These are phyloP conservation scores for Acacia crassicarpa DNA, from an alignment of 306 rosid species.

Conservation along the genomic window DNA sequence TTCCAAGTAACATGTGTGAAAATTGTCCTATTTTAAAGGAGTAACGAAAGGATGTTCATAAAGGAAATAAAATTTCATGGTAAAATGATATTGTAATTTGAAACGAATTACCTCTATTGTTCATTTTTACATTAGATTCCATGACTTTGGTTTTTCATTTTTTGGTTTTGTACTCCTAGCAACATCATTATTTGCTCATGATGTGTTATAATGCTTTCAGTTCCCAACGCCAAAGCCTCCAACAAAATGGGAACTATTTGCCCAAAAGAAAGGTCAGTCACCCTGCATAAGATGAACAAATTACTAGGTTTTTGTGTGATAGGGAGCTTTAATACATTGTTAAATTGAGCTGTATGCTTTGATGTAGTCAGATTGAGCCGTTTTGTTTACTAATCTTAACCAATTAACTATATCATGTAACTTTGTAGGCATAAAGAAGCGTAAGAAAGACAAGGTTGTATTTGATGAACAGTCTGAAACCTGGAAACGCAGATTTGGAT, in stretches of 20 bases:
- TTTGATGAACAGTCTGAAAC: slow-evolving; percentile 70
- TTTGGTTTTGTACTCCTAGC: neutral
- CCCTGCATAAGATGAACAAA: neutral
- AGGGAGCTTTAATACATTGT: neutral
- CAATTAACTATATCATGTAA: neutral
- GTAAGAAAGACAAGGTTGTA: slow-evolving; percentile 67
- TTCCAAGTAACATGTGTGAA: neutral
- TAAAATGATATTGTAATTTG: neutral
- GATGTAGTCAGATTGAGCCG: slow-evolving; percentile 5
- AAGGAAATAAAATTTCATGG: neutral
- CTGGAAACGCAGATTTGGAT: slow-evolving; percentile 86
- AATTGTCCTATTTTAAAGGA: neutral
- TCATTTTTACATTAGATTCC: neutral
- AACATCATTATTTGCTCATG: slow-evolving; percentile 8
- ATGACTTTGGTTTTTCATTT: neutral
- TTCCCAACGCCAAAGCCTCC: slow-evolving; percentile 86
- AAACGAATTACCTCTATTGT: no score
- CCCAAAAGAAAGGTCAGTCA: slow-evolving; percentile 72
- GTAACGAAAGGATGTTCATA: neutral
- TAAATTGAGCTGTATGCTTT: neutral
- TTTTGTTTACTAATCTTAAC: neutral
- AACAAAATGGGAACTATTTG: slow-evolving; percentile 89
- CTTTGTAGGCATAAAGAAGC: slow-evolving; percentile 70
- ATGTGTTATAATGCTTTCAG: slow-evolving; percentile 38
- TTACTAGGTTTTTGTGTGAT: neutral